Evolutionary conservation across 2,329 filamentous ascomycete species (phyloP), one percentile per base, ranked within the genome.

Genomic region (Fusarium penzigii): DNA sequence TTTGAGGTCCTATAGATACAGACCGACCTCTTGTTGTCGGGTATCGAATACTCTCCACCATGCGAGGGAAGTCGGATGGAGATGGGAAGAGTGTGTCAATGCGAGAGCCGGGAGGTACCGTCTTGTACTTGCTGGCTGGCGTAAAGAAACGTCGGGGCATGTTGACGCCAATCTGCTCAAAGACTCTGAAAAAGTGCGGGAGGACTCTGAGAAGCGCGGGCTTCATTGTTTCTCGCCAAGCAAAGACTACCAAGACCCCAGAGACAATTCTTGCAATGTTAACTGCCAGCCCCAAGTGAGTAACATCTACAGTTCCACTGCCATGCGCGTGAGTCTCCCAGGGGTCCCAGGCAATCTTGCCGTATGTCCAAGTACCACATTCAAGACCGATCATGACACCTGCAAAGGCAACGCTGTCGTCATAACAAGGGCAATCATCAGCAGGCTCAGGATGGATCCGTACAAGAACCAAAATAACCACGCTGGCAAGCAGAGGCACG

Each of bases 391-490:
- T 89, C 49, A 96, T 81, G 17, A 97, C 92, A 2, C 90, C 93
- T 17, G 91, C 87, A 72, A 97, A 97, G 4, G 92, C 87, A 44
- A 97, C 90, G 63, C 90, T 96, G 73, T 97, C 93, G 68, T 97
- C 93, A 68, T 95, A 97, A 71, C 93, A 97, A 5, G 93, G 93
- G 62, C 94, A 99, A 69, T 97, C 91, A 69, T 99, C 94, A 2
- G 92, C 94, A 1, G 94, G 94, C 66, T 99, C 94, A 0, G 94
- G 94, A 66, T 99, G 93, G 32, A 97, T 86, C 51, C 93, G 86
- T 20, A 97, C 88, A 8, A 96, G 79, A 8, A 88, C 74, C 50
- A 94, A 79, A 42, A 96, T 83, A 17, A 87, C 67, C 14, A 92
- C 60, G 2, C 85, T 79, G 1, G 88, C 78, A 13, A 88, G 70